Evolutionary conservation across 2,329 filamentous ascomycete species (phyloP).

Genomic region (Ophiostoma piceae): DNA sequence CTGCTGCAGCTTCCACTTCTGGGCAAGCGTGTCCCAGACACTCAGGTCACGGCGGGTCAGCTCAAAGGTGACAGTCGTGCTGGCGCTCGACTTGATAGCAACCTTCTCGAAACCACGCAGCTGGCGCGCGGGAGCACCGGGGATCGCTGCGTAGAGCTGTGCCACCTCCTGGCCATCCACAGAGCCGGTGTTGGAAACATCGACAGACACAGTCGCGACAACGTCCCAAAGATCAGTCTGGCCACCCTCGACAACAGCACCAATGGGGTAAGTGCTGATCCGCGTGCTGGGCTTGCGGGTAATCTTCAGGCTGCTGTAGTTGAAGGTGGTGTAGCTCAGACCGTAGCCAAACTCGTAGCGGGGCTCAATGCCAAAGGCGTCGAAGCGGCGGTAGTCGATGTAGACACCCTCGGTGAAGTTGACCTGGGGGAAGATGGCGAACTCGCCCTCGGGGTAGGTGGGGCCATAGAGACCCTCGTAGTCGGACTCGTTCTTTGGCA

Average conservation of each 20-base stretch:
- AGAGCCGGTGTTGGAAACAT: slow-evolving; percentile 40
- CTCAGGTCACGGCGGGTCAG: slow-evolving; percentile 61
- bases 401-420: slow-evolving; percentile 37
- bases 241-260: slow-evolving; percentile 40
- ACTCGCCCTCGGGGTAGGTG: slow-evolving; percentile 30
- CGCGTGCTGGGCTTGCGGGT: slow-evolving; percentile 25
- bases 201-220: slow-evolving; percentile 38
- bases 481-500: slow-evolving; percentile 51
- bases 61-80: slow-evolving; percentile 45
- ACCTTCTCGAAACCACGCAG: slow-evolving; percentile 64
- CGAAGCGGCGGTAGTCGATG: slow-evolving; percentile 52
- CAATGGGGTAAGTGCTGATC: slow-evolving; percentile 36
- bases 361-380: slow-evolving; percentile 43
- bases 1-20: slow-evolving; percentile 53
- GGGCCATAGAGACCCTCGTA: slow-evolving; percentile 32
- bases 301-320: slow-evolving; percentile 38
- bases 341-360: slow-evolving; percentile 54
- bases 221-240: slow-evolving; percentile 45
- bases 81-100: slow-evolving; percentile 41
- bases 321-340: slow-evolving; percentile 51
- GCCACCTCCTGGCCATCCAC: slow-evolving; percentile 42
- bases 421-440: slow-evolving; percentile 35
- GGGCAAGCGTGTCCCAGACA: slow-evolving; percentile 56
- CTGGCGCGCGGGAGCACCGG: slow-evolving; percentile 47
- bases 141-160: slow-evolving; percentile 44